phyloP scores from a whole-genome alignment of 1,284 basidiomycete genomes.

The Boletus sp. region DNA sequence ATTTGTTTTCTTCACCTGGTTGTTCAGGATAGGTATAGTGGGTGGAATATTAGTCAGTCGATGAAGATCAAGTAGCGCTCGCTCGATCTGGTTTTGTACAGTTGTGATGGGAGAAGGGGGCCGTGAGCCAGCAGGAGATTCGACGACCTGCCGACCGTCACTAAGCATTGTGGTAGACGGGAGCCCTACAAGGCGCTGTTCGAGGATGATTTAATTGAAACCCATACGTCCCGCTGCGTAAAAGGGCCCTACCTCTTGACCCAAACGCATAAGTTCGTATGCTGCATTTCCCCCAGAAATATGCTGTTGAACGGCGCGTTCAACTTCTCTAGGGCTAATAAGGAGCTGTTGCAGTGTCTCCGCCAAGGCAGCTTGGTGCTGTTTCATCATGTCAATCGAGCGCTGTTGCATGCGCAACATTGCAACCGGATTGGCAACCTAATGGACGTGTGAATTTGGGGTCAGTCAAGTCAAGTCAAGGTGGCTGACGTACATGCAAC shows the following conservation, averaged over 20 bases:
- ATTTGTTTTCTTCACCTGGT: slow-evolving; percentile 40
- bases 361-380: slow-evolving; percentile 33
- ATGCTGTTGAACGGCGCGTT: slow-evolving; percentile 37
- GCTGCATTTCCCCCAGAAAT: slow-evolving; percentile 40
- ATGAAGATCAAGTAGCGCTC: slow-evolving; percentile 44
- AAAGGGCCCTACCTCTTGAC: slow-evolving; percentile 40
- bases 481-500: slow-evolving; percentile 37
- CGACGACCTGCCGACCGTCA: slow-evolving; percentile 20
- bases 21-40: slow-evolving; percentile 45
- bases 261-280: slow-evolving; percentile 45
- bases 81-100: slow-evolving; percentile 40
- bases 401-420: slow-evolving; percentile 36
- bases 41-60: slow-evolving; percentile 47
- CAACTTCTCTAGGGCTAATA: slow-evolving; percentile 36
- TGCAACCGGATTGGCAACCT: slow-evolving; percentile 36
- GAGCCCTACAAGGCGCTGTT: slow-evolving; percentile 30
- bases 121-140: slow-evolving; percentile 23
- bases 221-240: not conserved
- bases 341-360: slow-evolving; percentile 38
- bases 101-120: slow-evolving; percentile 28
- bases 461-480: not conserved
- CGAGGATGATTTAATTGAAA: slow-evolving; percentile 16
- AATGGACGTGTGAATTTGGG: slow-evolving; percentile 5
- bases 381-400: slow-evolving; percentile 33
- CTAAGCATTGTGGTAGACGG: slow-evolving; percentile 18